Conservation (phyloP, 768 basidiomycete species). For the Tylopilus subfusipes region DNA sequence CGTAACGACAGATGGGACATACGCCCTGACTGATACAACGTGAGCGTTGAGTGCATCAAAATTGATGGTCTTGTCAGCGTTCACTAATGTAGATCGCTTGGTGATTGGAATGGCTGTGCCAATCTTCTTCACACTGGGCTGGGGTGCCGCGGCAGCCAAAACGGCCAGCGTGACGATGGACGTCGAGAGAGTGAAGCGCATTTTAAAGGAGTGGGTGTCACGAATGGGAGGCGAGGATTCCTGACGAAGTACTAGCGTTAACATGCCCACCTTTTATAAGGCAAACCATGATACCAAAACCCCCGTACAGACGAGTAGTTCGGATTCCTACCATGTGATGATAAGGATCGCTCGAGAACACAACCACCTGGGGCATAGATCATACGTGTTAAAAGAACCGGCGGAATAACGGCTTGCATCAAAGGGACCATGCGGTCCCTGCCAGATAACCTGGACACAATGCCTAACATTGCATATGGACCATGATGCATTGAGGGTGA, state of each 20-base stretch:
- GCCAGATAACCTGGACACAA: not conserved
- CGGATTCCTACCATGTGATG: not conserved
- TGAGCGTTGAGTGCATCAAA: constrained; percentile 6
- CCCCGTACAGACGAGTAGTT: not conserved
- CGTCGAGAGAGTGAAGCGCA: constrained; percentile 6
- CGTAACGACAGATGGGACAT: not conserved
- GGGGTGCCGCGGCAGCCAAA: constrained; percentile 8
- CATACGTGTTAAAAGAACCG: not conserved
- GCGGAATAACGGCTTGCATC: not conserved
- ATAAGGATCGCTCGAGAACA: not conserved
- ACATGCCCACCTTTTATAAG: not conserved
- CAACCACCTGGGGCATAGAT: not conserved
- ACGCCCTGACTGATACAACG: constrained; percentile 4
- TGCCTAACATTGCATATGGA: not conserved
- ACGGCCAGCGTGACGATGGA: not conserved
- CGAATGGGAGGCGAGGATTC: not conserved
- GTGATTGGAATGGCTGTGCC: constrained; percentile 8
- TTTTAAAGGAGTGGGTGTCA: not conserved
- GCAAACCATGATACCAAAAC: not conserved
- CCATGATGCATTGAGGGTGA: no score
- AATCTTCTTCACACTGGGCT: not conserved
- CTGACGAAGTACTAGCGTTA: no score
- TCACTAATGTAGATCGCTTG: constrained; percentile 3
- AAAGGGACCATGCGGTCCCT: not conserved
- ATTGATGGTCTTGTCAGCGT: constrained; percentile 6